These are phyloP conservation scores for Daedaleopsis nitida DNA, from an alignment of 768 basidiomycete species.

Conservation along the genomic window DNA sequence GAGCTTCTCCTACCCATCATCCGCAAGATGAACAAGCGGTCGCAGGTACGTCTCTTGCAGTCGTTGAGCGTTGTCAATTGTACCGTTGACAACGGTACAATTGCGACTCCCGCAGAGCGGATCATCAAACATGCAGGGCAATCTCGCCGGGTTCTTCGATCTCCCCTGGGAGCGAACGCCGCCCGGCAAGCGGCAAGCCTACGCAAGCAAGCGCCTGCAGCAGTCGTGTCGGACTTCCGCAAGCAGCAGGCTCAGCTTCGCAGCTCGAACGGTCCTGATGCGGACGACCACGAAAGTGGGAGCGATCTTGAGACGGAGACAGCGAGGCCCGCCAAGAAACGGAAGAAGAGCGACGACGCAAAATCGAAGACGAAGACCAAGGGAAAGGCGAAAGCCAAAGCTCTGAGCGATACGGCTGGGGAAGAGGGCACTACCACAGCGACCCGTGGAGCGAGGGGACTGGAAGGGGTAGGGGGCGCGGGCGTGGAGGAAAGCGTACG, in stretches of 20 bases:
- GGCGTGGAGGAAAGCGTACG: conserved; percentile 11
- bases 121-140: conserved; percentile 75
- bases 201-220: conserved; percentile 84
- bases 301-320: conserved; percentile 27
- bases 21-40: conserved; percentile 81
- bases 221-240: conserved; percentile 83
- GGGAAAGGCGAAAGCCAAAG: neutral
- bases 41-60: conserved; percentile 52
- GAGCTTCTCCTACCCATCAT: conserved; percentile 92
- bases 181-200: conserved; percentile 81
- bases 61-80: too few relatives aligned
- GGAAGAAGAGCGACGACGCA: conserved; percentile 26
- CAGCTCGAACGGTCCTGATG: conserved; percentile 1
- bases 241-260: conserved; percentile 43
- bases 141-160: conserved; percentile 75
- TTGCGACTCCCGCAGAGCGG: conserved; percentile 45
- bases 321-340: conserved; percentile 35
- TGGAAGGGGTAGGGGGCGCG: conserved; percentile 6
- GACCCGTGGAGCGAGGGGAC: neutral
- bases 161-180: conserved; percentile 62
- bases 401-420: conserved; percentile 1
- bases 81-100: neutral
- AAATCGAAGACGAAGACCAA: too few relatives aligned
- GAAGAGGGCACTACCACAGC: neutral
- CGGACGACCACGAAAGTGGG: conserved; percentile 20